Evolutionary conservation across 768 basidiomycete genomes (phyloP).

Genomic region (Amanita pseudoporphyria): DNA sequence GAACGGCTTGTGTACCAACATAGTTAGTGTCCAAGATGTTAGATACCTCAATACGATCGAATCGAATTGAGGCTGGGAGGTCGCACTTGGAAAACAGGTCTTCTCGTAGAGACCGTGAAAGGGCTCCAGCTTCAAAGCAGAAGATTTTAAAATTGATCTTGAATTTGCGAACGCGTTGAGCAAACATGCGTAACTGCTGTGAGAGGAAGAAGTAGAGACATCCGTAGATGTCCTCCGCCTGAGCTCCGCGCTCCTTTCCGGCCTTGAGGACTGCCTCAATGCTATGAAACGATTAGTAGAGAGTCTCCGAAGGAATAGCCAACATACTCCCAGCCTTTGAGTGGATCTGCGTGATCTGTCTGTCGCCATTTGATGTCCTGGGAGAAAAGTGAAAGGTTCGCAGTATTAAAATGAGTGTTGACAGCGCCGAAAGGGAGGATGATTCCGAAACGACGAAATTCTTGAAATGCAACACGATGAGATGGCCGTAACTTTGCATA

Average conservation of each 20-base stretch:
- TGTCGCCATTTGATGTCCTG: slow-evolving; percentile 26
- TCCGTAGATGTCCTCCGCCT: slow-evolving; percentile 35
- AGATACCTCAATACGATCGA: slow-evolving; percentile 40
- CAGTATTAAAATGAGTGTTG: slow-evolving; percentile 29
- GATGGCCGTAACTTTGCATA: no score
- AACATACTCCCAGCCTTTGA: slow-evolving; percentile 35
- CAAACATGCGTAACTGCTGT: slow-evolving; percentile 28
- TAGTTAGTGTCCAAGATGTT: slow-evolving; percentile 37
- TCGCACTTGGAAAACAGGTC: slow-evolving; percentile 11
- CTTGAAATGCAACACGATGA: no score
- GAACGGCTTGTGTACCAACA: slow-evolving; percentile 24
- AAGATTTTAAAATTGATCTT: slow-evolving; percentile 24
- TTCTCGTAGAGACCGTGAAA: slow-evolving; percentile 18
- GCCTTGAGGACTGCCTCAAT: slow-evolving; percentile 20
- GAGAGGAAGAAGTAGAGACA: slow-evolving; percentile 39
- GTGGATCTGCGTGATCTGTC: slow-evolving; percentile 30
- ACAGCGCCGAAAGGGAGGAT: slow-evolving; percentile 43
- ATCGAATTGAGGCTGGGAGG: slow-evolving; percentile 18
- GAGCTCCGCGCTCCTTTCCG: slow-evolving; percentile 28
- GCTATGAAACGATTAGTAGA: slow-evolving; percentile 14
- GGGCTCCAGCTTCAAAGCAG: slow-evolving; percentile 21
- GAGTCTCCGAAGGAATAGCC: no score
- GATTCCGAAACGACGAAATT: no score
- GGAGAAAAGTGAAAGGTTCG: slow-evolving; percentile 33
- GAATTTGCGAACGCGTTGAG: slow-evolving; percentile 22